Evolutionary conservation across 2,329 filamentous ascomycete species (phyloP).

Genomic region (Pseudocercospora macadamiae): DNA sequence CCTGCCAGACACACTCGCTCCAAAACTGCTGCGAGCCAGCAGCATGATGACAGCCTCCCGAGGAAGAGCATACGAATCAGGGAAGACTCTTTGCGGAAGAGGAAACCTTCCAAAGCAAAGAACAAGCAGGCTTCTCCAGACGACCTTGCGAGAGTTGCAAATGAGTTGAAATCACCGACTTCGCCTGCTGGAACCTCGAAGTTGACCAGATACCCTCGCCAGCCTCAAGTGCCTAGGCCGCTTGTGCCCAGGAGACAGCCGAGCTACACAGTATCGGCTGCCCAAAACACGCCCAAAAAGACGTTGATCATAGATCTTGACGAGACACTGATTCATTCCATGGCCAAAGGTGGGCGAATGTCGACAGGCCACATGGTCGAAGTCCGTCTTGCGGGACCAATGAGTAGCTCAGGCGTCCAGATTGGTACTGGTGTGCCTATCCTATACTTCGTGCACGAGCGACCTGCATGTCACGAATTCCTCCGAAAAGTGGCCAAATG

Average conservation of each 20-base stretch:
- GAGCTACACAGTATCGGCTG: slow-evolving; percentile 71
- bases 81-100: slow-evolving; percentile 73
- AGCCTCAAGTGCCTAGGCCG: slow-evolving; percentile 84
- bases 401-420: slow-evolving; percentile 28
- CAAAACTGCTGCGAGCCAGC: slow-evolving; percentile 62
- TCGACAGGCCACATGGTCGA: slow-evolving; percentile 98
- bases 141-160: slow-evolving; percentile 57
- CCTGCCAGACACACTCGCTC: slow-evolving; percentile 64
- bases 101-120: slow-evolving; percentile 67
- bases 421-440: slow-evolving; percentile 91
- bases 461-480: slow-evolving; percentile 96
- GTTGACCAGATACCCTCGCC: slow-evolving; percentile 87
- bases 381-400: slow-evolving; percentile 54
- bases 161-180: slow-evolving; percentile 90
- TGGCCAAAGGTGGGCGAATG: slow-evolving; percentile 95
- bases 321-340: slow-evolving; percentile 96
- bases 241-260: slow-evolving; percentile 87
- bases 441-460: slow-evolving; percentile 97
- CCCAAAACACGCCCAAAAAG: slow-evolving; percentile 72
- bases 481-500: slow-evolving; percentile 91
- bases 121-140: slow-evolving; percentile 31
- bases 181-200: slow-evolving; percentile 67
- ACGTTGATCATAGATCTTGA: slow-evolving; percentile 94
- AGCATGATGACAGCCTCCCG: slow-evolving; percentile 60
- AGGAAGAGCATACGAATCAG: slow-evolving; percentile 89